A percentile compares a stretch with the other conserved stretches of the same genome.
Evolutionary conservation across 192 early-diverging fungal genomes (phyloP).

Genomic region (Gryganskiella cystojenkinii): DNA sequence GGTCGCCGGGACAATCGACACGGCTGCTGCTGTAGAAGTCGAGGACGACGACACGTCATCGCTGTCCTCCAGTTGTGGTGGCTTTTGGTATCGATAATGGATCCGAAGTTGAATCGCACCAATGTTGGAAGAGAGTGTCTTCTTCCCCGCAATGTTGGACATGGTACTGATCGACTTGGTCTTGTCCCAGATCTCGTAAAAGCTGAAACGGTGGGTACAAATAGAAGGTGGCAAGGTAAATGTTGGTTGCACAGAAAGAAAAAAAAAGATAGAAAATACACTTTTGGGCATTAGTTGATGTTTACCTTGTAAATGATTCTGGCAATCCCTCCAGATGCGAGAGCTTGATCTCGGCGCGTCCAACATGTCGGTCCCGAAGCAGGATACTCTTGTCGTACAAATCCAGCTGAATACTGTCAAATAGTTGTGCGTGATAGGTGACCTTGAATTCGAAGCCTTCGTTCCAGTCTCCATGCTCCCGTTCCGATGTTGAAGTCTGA

Average conservation of each 20-base stretch:
- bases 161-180: conserved; percentile 70
- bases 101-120: conserved; percentile 77
- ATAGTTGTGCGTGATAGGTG: conserved; percentile 78
- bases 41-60: too few relatives aligned
- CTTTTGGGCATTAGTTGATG: too few relatives aligned
- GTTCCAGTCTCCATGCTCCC: conserved; percentile 71
- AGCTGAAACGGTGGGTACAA: conserved; percentile 44
- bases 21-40: not conserved
- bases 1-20: conserved; percentile 26
- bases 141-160: conserved; percentile 63
- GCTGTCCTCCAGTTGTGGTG: conserved; percentile 11
- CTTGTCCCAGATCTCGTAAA: conserved; percentile 84
- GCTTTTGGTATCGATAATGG: conserved; percentile 70
- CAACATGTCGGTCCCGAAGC: conserved; percentile 72
- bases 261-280: too few relatives aligned
- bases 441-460: conserved; percentile 78
- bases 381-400: conserved; percentile 71
- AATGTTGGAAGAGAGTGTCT: conserved; percentile 69
- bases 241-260: conserved; percentile 8
- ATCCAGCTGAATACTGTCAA: conserved; percentile 77
- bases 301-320: conserved; percentile 68
- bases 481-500: conserved; percentile 70
- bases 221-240: not conserved
- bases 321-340: conserved; percentile 71
- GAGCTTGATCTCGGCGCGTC: conserved; percentile 74